Percentiles rank a stretch among this genome's conserved stretches.
These are phyloP conservation scores for Penicillium verrucosum DNA, from an alignment of 2,329 filamentous ascomycete species.

Conservation along the genomic window DNA sequence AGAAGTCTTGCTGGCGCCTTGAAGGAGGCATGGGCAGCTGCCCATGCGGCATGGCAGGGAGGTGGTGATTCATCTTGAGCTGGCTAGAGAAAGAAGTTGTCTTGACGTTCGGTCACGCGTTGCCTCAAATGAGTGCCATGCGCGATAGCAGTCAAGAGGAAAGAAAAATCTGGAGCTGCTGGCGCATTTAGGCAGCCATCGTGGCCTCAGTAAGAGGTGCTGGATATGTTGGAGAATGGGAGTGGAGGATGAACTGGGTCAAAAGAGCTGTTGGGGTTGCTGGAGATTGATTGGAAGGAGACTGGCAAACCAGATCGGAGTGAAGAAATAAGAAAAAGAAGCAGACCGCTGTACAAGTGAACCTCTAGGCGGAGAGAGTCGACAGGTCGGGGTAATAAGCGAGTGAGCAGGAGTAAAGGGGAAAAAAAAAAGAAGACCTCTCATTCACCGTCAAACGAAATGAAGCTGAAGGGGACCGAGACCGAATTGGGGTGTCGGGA, in stretches of 20 bases:
- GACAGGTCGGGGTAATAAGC: not conserved
- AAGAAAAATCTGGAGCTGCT: slow-evolving; percentile 17
- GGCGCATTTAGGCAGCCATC: slow-evolving; percentile 38
- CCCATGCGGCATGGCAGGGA: slow-evolving; percentile 46
- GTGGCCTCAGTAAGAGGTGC: slow-evolving; percentile 22
- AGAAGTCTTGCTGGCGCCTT: slow-evolving; percentile 46
- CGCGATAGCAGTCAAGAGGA: slow-evolving; percentile 27
- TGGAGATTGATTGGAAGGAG: slow-evolving; percentile 7
- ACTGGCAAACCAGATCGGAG: not conserved
- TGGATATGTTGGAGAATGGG: slow-evolving; percentile 1
- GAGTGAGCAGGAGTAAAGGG: not conserved
- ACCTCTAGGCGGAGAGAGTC: not conserved
- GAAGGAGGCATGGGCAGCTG: slow-evolving; percentile 51
- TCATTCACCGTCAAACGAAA: slow-evolving; percentile 9
- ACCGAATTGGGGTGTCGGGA: slow-evolving; percentile 7
- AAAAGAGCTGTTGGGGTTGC: slow-evolving; percentile 13
- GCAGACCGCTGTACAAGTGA: slow-evolving; percentile 12
- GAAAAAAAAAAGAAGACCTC: not conserved
- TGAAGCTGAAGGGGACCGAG: slow-evolving; percentile 10
- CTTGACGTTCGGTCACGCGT: slow-evolving; percentile 39
- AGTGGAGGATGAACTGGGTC: slow-evolving; percentile 7
- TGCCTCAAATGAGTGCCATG: slow-evolving; percentile 42
- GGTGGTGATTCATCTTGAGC: slow-evolving; percentile 47
- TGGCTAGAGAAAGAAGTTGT: slow-evolving; percentile 29
- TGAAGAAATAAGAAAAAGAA: not conserved